phyloP scores from a whole-genome alignment of 1,139 yeast genomes.

The Yamadazyma blattariae region DNA sequence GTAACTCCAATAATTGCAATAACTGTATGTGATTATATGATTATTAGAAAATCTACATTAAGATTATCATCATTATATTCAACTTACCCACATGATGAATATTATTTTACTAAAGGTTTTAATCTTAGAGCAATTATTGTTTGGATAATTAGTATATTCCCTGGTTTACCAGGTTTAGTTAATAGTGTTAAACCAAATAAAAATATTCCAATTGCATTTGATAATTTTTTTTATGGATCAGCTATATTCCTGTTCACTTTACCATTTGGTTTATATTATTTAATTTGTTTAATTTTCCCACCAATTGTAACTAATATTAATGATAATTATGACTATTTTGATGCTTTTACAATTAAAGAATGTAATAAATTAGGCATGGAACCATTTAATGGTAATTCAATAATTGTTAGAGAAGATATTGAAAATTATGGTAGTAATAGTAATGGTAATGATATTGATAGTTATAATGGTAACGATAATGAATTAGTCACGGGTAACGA shows the following conservation, averaged over 20 bases:
- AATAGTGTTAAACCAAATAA: conserved; percentile 23
- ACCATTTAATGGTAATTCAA: neutral
- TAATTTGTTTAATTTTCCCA: conserved; percentile 8
- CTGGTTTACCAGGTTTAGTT: conserved; percentile 17
- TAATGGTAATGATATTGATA: no score
- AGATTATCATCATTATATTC: conserved; percentile 15
- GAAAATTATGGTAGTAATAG: neutral
- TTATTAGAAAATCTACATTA: conserved; percentile 12
- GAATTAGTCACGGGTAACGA: no score
- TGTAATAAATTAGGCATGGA: conserved; percentile 9
- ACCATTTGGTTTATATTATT: conserved; percentile 9
- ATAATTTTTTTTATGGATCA: conserved; percentile 11
- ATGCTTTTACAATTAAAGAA: conserved; percentile 16
- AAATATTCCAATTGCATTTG: conserved; percentile 9
- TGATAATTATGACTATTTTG: conserved; percentile 17
- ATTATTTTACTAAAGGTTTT: conserved; percentile 27
- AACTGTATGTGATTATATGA: conserved; percentile 13
- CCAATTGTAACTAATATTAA: conserved; percentile 6
- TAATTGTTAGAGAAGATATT: conserved; percentile 1
- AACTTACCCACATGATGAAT: conserved; percentile 10
- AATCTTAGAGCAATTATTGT: conserved; percentile 30
- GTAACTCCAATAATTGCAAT: conserved; percentile 18
- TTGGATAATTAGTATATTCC: conserved; percentile 20
- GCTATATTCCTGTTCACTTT: conserved; percentile 9
- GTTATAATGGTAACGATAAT: neutral